phyloP scores from a whole-genome alignment of 2,329 filamentous ascomycete genomes.

The Sporothrix curviconia region DNA sequence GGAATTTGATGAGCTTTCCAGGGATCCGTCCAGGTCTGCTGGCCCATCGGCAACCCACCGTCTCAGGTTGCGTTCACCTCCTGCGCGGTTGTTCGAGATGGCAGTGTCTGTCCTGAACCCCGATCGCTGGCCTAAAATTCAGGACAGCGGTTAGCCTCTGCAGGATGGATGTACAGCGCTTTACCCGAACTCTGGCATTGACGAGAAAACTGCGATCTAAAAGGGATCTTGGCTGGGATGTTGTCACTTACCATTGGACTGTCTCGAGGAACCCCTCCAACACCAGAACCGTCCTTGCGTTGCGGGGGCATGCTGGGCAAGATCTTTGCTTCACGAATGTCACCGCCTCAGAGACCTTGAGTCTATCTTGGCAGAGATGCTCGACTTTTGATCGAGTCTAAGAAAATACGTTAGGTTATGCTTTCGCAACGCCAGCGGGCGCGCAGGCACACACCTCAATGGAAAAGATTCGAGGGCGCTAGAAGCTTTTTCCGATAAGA shows the following conservation, averaged over 20 bases:
- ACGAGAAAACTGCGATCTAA: too few relatives aligned
- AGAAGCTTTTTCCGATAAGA: neutral
- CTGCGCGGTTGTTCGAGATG: constrained; percentile 68
- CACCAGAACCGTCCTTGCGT: constrained; percentile 26
- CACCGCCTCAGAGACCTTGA: constrained; percentile 27
- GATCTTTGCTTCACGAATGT: constrained; percentile 22
- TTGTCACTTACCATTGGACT: constrained; percentile 33
- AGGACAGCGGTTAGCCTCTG: too few relatives aligned
- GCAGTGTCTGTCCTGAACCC: constrained; percentile 82
- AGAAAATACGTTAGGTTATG: neutral
- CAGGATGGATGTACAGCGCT: too few relatives aligned
- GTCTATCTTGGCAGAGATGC: constrained; percentile 27
- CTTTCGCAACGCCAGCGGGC: too few relatives aligned
- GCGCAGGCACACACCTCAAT: neutral
- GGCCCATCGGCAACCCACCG: constrained; percentile 68
- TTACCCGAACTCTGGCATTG: too few relatives aligned
- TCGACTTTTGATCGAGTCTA: neutral
- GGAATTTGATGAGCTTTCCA: constrained; percentile 53
- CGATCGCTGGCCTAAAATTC: constrained; percentile 51
- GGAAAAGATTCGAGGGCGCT: neutral
- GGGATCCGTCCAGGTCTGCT: constrained; percentile 60
- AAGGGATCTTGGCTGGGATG: too few relatives aligned
- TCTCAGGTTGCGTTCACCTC: constrained; percentile 69
- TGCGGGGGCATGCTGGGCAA: constrained; percentile 29
- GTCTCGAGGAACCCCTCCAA: constrained; percentile 27